Evolutionary conservation across 176 grass and related monocot genomes (phyloP).

Genomic region (Oryza longistaminata): DNA sequence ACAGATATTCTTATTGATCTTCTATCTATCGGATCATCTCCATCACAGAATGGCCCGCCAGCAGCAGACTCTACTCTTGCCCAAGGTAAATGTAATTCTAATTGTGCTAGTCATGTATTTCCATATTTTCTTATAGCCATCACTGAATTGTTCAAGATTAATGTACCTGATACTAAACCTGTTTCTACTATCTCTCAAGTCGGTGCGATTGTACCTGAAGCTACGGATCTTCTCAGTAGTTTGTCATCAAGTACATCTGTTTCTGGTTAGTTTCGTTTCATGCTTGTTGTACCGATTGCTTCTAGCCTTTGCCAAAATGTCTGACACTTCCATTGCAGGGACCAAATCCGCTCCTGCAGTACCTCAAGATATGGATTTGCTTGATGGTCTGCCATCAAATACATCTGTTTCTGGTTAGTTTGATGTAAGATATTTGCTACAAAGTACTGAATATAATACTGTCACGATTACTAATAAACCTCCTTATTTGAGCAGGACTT

Average conservation of each 20-base stretch:
- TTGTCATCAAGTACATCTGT: constrained; percentile 63
- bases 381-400: constrained; percentile 70
- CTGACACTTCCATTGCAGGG: constrained; percentile 35
- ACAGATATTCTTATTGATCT: constrained; percentile 93
- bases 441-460: background rate
- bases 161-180: constrained; percentile 45
- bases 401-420: constrained; percentile 65
- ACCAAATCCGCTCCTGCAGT: constrained; percentile 40
- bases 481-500: constrained; percentile 56
- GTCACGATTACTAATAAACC: background rate
- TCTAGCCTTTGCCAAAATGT: constrained; percentile 30
- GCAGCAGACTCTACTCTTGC: constrained; percentile 34
- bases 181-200: constrained; percentile 56
- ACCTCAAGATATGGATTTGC: constrained; percentile 66
- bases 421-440: constrained; percentile 29
- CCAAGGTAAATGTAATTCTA: constrained; percentile 45
- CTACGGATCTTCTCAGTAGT: constrained; percentile 73
- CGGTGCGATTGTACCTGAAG: constrained; percentile 41
- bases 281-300: background rate
- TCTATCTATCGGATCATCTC: constrained; percentile 83
- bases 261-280: constrained; percentile 54
- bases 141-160: constrained; percentile 23
- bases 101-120: constrained; percentile 24
- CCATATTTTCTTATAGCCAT: constrained; percentile 14
- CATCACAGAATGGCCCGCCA: constrained; percentile 55